Evolutionary conservation across 2,329 filamentous ascomycete genomes (phyloP), one percentile per base, ranked within the genome.

Genomic region (Penicillium psychrosexuale): DNA sequence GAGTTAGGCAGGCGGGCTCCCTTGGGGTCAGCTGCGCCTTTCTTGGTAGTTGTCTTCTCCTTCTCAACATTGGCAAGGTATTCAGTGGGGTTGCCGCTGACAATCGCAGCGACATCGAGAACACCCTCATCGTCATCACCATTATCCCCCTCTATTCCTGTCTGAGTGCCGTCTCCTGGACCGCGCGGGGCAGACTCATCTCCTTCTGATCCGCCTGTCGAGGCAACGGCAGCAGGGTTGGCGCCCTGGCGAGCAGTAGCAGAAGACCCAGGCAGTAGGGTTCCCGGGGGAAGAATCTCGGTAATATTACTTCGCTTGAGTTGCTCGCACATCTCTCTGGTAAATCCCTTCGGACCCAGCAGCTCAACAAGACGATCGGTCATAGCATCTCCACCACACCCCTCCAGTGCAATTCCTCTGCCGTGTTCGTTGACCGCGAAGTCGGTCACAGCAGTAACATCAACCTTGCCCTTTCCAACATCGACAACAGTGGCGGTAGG

Each of bases 401-500:
- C 77, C 49, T 82, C 67, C 62, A 89, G 57, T 60, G 85, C 75
- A 69, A 84, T 72, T 70, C 87, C 75, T 80, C 83, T 73, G 69
- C 84, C 81, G 68, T 85, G 77, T 74, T 89, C 80, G 73, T 91
- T 81, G 77, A 95, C 82, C 43, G 85, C 77, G 66, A 89, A 93
- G 59, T 97, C 93, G 55, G 87, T 86, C 47, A 99, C 85, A 53
- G 92, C 93, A 0, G 91, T 96, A 19, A 99, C 84, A 66, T 99
- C 92, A 24, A 93, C 90, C 77, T 97, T 97, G 66, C 90, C 86
- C 70, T 86, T 90, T 11, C 94, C 94, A 56, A 99, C 88, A 71
- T 99, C 94, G 24, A 99, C 82, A 19, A 99, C 84, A 0, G 91
- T 94, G 66, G 94, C 87, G 64, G 84, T 91, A 31, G 86, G 82